A percentile compares a stretch with the other conserved stretches of the same genome.
Conservation (phyloP, 192 early-diverging fungal genomes). For the Anaeromyces robustus region DNA sequence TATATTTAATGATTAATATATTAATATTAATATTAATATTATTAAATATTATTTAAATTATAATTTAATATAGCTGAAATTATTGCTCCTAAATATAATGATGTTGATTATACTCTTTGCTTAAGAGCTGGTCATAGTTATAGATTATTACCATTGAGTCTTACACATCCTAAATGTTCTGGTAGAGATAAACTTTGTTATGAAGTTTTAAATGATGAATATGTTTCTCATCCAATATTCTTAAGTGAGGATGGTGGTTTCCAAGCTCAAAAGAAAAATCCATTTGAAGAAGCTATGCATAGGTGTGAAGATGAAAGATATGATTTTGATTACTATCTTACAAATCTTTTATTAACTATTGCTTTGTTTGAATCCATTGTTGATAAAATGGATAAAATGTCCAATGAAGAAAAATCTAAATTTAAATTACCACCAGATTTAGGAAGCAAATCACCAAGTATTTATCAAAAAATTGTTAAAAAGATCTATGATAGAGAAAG, state of each 20-base stretch:
- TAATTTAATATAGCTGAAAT: conserved; percentile 28
- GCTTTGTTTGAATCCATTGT: conserved; percentile 78
- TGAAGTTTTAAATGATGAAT: conserved; percentile 94
- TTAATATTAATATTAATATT: too few relatives aligned
- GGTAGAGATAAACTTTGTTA: conserved; percentile 82
- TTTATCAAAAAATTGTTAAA: conserved; percentile 84
- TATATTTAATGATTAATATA: too few relatives aligned
- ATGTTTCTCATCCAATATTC: conserved; percentile 85
- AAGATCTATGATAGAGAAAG: conserved; percentile 85
- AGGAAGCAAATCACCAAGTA: conserved; percentile 59
- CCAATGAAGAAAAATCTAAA: conserved; percentile 50
- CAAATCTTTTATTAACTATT: conserved; percentile 82
- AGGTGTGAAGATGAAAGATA: conserved; percentile 92
- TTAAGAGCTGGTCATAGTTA: conserved; percentile 58
- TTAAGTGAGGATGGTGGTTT: conserved; percentile 82
- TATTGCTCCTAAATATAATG: conserved; percentile 34
- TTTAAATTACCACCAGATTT: conserved; percentile 62
- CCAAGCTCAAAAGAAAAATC: conserved; percentile 77
- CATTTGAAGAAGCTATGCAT: conserved; percentile 85
- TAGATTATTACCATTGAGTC: conserved; percentile 23
- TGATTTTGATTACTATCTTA: conserved; percentile 96
- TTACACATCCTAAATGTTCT: conserved; percentile 46
- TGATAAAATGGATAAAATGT: conserved; percentile 69
- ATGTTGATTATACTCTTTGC: conserved; percentile 44
- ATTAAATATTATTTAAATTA: too few relatives aligned